Base-by-base conservation (phyloP, 2,329 filamentous ascomycete genomes). In the Trichoderma koningiopsis region DNA sequence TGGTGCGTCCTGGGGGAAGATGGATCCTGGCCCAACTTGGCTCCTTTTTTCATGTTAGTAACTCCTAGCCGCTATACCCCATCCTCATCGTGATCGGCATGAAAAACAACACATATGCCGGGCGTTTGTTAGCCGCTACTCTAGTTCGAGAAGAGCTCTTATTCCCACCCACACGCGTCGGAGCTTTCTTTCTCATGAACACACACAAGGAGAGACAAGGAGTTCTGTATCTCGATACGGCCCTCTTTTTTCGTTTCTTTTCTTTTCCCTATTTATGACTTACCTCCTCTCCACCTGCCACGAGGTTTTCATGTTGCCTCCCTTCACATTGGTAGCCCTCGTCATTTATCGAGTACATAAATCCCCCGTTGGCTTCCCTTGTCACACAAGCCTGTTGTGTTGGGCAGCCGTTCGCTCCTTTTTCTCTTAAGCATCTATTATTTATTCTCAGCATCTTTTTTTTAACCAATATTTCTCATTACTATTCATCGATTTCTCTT, bases 201-300 rank as follows among this genome's bases (percentile, higher is more conserved):
- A n/a, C 35, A 57, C 37, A n/a, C 52, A 66, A n/a, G 37, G 47
- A 58, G 63, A 66, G 53, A 55, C 35, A 57, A 24, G 27, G 19
- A 33, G 33, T 40, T 43, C 19, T 52, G 31, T 47, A 35, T 19
- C 43, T 43, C 16, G 37, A 27, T 19, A 37, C 68, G 60, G 24
- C 37, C 40, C 40, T 49, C 59, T 29, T 56, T 29, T 35, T 40
- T 16, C 13, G 5, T 40, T 14, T 37, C 13, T 5, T 43, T 43
- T 43, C 37, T 19, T 43, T 43, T 43, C 37, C 37, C 16, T 70
- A 63, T 67, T 70, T 52, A 70, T 58, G 68, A 52, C 63, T 40
- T 59, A 52, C 63, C 68, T 68, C 63, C 58, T 67, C 62, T 68
- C 63, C 68, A 40, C 63, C 58, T n/a, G 22, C 62, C 68, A 58